Evolutionary conservation across 257 asterid species (phyloP).

Genomic region (Solanum virginianum): DNA sequence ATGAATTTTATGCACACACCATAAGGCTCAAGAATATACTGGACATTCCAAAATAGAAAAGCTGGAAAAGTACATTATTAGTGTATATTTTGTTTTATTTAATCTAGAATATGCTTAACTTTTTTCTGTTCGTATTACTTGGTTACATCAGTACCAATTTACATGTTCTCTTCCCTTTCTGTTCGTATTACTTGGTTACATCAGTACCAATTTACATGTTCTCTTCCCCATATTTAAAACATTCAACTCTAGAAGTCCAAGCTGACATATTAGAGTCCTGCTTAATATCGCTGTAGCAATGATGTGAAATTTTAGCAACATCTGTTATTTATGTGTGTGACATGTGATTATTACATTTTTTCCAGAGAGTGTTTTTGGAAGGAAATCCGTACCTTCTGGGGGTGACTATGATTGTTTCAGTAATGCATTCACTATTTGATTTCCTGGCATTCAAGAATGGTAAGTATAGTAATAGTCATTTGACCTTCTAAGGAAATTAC

Average conservation of each 20-base stretch:
- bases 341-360: conserved; percentile 14
- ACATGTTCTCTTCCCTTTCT: not conserved
- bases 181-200: not conserved
- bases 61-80: not conserved
- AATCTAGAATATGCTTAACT: not conserved
- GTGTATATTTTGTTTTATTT: not conserved
- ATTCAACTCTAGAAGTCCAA: not conserved
- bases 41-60: not conserved
- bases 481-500: not conserved
- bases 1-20: not conserved
- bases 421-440: conserved; percentile 82
- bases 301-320: not conserved
- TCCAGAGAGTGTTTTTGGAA: conserved; percentile 94
- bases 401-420: conserved; percentile 80
- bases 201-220: not conserved
- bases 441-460: conserved; percentile 97
- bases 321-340: not conserved
- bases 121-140: not conserved
- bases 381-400: conserved; percentile 91
- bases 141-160: not conserved
- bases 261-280: not conserved
- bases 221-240: not conserved
- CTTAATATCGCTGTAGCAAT: not conserved
- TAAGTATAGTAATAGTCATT: conserved; percentile 12
- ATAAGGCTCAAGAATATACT: not conserved